Evolutionary conservation across 768 basidiomycete species (phyloP).

Genomic region (Cyclocybe cylindracea): DNA sequence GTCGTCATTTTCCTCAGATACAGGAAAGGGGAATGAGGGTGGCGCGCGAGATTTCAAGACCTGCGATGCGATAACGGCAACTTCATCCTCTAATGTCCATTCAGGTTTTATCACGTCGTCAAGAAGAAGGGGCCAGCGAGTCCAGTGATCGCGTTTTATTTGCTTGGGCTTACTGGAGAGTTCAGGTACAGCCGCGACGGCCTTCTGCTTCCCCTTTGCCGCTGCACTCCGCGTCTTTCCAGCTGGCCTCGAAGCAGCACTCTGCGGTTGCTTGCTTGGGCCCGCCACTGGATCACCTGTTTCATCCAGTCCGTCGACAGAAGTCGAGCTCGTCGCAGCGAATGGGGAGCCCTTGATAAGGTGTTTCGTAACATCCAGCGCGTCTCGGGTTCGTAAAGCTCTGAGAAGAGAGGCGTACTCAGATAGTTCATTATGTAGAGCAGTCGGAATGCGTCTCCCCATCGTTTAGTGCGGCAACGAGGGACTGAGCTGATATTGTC

Average conservation of each 20-base stretch:
- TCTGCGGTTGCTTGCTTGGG: conserved; percentile 15
- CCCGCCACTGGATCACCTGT: conserved; percentile 10
- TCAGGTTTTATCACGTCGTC: conserved; percentile 66
- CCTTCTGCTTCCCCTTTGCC: conserved; percentile 23
- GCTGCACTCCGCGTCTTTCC: conserved; percentile 2
- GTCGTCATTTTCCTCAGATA: conserved; percentile 10
- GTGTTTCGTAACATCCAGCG: conserved; percentile 59
- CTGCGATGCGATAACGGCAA: conserved; percentile 46
- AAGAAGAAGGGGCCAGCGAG: conserved; percentile 71
- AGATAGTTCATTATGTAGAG: conserved; percentile 62
- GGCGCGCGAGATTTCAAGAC: conserved; percentile 26
- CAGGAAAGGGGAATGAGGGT: conserved; percentile 12
- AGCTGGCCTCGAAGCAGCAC: conserved; percentile 3
- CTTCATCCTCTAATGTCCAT: conserved; percentile 73
- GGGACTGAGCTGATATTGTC: no score
- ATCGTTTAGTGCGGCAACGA: conserved; percentile 12
- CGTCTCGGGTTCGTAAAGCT: conserved; percentile 55
- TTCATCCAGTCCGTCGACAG: conserved; percentile 20
- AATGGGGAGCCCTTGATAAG: conserved; percentile 35
- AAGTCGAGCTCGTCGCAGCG: conserved; percentile 17
- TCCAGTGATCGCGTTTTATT: conserved; percentile 55
- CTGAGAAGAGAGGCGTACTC: conserved; percentile 71
- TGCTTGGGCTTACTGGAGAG: conserved; percentile 16
- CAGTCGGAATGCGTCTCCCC: conserved; percentile 50
- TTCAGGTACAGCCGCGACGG: not conserved